Evolutionary conservation across 2,329 filamentous ascomycete species (phyloP).

Genomic region (Orbilia blumenaviensis): DNA sequence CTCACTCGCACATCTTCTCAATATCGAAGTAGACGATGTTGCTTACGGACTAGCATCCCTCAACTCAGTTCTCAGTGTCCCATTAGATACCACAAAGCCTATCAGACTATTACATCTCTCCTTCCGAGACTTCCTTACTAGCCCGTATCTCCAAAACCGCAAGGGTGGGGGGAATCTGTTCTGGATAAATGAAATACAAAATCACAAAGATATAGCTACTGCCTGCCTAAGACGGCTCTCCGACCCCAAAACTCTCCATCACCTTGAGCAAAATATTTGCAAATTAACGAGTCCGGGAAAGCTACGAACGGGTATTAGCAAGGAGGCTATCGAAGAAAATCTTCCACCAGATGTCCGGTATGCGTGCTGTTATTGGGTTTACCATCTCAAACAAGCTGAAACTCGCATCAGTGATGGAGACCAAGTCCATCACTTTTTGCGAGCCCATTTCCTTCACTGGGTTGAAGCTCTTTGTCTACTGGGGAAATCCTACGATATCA

Average conservation of each 20-base stretch:
- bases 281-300: not conserved
- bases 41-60: not conserved
- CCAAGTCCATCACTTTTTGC: constrained; percentile 60
- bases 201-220: not conserved
- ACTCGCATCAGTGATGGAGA: not conserved
- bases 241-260: no score
- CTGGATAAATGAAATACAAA: constrained; percentile 1
- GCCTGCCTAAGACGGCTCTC: not conserved
- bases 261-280: constrained; percentile 1
- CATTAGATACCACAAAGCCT: not conserved
- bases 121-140: constrained; percentile 5
- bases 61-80: constrained; percentile 2
- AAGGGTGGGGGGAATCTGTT: not conserved
- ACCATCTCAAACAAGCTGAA: constrained; percentile 12
- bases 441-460: constrained; percentile 62
- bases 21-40: not conserved
- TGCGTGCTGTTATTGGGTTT: constrained; percentile 15
- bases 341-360: not conserved
- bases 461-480: constrained; percentile 62
- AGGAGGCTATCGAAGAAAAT: not conserved
- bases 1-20: not conserved
- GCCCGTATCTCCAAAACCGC: not conserved
- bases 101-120: not conserved
- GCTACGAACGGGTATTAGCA: not conserved
- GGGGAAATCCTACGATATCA: constrained; percentile 55